Evolutionary conservation across 2,329 filamentous ascomycete genomes (phyloP).

Genomic region (Fusarium chaquense): DNA sequence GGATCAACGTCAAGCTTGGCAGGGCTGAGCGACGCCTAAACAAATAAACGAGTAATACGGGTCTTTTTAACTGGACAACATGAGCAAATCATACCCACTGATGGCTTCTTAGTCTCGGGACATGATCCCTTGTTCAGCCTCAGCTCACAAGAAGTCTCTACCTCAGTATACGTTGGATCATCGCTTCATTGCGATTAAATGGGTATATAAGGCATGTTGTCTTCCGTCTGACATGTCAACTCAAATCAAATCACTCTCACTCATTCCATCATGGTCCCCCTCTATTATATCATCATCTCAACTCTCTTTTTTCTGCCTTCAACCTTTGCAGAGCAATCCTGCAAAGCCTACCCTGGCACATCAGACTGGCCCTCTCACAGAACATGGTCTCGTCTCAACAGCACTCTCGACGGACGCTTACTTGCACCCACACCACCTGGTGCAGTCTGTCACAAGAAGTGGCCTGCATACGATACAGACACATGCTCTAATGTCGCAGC

Average conservation of each 20-base stretch:
- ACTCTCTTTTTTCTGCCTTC: constrained; percentile 1
- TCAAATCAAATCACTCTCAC: not conserved
- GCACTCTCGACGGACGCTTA: constrained; percentile 57
- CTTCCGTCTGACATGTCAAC: accelerated
- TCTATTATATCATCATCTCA: constrained; percentile 8
- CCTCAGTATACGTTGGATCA: not conserved
- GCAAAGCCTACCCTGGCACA: constrained; percentile 62
- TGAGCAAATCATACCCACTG: constrained; percentile 4
- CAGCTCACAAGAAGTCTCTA: not conserved
- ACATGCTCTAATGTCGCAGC: constrained; percentile 48
- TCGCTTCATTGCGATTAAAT: no score
- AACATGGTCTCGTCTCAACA: constrained; percentile 61
- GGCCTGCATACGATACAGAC: constrained; percentile 44
- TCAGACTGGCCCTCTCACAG: constrained; percentile 60
- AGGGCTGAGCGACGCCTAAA: constrained; percentile 24
- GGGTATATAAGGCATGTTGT: constrained; percentile 19
- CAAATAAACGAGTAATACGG: constrained; percentile 37
- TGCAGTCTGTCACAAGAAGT: constrained; percentile 48
- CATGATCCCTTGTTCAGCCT: constrained; percentile 25
- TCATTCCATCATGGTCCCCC: constrained; percentile 20
- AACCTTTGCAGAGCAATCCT: constrained; percentile 40
- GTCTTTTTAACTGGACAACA: not conserved
- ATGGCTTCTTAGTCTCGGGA: constrained; percentile 30
- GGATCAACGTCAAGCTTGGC: constrained; percentile 8
- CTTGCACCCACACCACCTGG: constrained; percentile 56